Evolutionary conservation across 1,284 basidiomycete genomes (phyloP), one percentile per base, ranked within the genome.

Genomic region (Apiotrichum veenhuisii): DNA sequence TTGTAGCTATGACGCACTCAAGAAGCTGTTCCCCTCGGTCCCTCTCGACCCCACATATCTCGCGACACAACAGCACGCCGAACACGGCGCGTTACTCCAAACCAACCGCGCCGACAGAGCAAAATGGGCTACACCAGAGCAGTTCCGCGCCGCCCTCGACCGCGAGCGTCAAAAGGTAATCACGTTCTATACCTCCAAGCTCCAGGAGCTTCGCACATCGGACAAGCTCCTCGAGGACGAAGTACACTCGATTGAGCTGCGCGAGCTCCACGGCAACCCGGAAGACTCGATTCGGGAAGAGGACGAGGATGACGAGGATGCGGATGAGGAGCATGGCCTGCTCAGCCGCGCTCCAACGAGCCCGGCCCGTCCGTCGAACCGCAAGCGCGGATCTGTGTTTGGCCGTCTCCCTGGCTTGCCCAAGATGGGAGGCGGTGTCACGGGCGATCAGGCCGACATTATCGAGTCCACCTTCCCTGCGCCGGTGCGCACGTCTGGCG

Each of bases 131-230:
- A 62, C 67, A 11, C 72, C 72, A 40, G 78, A 79, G 37, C 88
- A 91, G 25, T 96, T 97, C 74, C 76, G 82, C 14, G 84, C 86
- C 0, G 81, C 93, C 0, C 82, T 97, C 34, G 88, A 96, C 73
- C 81, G 83, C 57, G 93, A 98, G 70, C 80, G 95, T 42, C 79
- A 81, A 69, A 98, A 95, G 81, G 87, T 98, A 23, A 80, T 81
- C 33, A 62, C 80, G 0, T 98, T 98, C 73, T 98, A 97, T 75
- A 82, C 83, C 55, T 69, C 78, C 9, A 90, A 93, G 74, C 85
- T 88, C 67, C 82, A 80, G 40, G 88, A 93, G 57, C 74, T 94
- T 1, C 68, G 84, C 15, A 80, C 82, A 2, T 85, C 88, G 30
- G 78, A 89, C 8, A 77, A 79, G 1, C 79, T 83, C 20, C 72